Evolutionary conservation across 768 basidiomycete species (phyloP).

Genomic region (Tephrocybe rancida): DNA sequence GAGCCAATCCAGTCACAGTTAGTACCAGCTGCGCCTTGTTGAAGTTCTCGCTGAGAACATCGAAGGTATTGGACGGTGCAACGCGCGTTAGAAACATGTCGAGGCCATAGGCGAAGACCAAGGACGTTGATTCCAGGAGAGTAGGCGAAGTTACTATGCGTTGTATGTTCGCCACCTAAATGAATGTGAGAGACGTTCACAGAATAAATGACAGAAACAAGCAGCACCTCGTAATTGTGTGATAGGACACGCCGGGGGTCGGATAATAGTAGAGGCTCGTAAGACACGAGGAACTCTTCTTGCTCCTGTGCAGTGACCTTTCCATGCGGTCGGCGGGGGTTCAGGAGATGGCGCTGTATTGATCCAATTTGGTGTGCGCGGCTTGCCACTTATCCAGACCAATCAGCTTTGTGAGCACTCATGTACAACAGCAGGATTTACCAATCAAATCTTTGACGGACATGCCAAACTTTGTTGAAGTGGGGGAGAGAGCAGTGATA

Average conservation of each 20-base stretch:
- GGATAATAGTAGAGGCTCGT: conserved; percentile 77
- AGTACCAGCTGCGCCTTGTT: conserved; percentile 91
- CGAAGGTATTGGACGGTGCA: conserved; percentile 88
- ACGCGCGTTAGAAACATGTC: conserved; percentile 89
- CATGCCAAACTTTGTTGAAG: conserved; percentile 88
- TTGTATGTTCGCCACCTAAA: conserved; percentile 68
- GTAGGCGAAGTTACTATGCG: conserved; percentile 80
- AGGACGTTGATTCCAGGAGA: conserved; percentile 87
- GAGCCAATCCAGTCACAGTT: conserved; percentile 70
- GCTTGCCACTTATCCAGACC: conserved; percentile 64
- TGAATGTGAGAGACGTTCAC: background rate
- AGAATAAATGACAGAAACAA: background rate
- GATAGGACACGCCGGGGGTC: conserved; percentile 62
- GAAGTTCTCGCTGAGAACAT: conserved; percentile 88
- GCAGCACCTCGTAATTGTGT: conserved; percentile 50
- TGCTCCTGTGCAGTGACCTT: conserved; percentile 77
- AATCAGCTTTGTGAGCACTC: background rate
- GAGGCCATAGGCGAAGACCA: conserved; percentile 84
- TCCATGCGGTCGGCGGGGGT: conserved; percentile 79
- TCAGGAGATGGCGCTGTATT: conserved; percentile 70
- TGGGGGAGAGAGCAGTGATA: conserved; percentile 71
- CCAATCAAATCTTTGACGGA: conserved; percentile 85
- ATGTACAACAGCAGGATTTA: conserved; percentile 34
- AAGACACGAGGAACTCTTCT: conserved; percentile 86
- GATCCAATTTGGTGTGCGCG: conserved; percentile 72